phyloP scores from a whole-genome alignment of 192 early-diverging fungal species.

The Backusella luteola region DNA sequence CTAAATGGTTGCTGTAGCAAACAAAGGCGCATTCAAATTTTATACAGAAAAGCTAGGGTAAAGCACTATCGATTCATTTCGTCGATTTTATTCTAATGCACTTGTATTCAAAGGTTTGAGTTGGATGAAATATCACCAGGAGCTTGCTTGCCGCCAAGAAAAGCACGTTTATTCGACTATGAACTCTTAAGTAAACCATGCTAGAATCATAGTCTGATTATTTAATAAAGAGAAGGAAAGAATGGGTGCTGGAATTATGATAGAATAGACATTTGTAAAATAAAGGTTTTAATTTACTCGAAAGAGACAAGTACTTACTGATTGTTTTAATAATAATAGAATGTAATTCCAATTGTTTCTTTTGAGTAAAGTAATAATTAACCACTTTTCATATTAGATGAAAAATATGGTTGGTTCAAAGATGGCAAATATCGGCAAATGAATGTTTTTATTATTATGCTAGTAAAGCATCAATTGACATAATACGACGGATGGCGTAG shows the following conservation, averaged over 20 bases:
- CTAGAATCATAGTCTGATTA: not conserved
- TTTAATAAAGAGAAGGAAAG: not conserved
- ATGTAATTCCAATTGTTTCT: no score
- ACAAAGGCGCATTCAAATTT: constrained; percentile 59
- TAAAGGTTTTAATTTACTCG: not conserved
- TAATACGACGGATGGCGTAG: not conserved
- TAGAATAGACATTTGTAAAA: not conserved
- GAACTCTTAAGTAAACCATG: constrained; percentile 60
- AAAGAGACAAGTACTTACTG: not conserved
- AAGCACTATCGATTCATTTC: not conserved
- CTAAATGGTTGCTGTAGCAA: constrained; percentile 33
- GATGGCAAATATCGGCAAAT: not conserved
- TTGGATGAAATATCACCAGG: constrained; percentile 67
- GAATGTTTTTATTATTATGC: not conserved
- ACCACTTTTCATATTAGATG: no score
- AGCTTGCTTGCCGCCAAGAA: constrained; percentile 44
- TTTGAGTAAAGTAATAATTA: no score
- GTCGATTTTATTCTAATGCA: not conserved
- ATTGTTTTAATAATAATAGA: not conserved
- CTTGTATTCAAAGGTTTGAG: constrained; percentile 41
- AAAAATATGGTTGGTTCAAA: no score
- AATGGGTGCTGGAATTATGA: not conserved
- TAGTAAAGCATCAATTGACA: not conserved
- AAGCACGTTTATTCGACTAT: constrained; percentile 60
- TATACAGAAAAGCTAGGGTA: constrained; percentile 58